A percentile compares a stretch with the other conserved stretches of the same genome.
phyloP scores from a whole-genome alignment of 352 stramenopile species.

The Phytophthora agathidicida region DNA sequence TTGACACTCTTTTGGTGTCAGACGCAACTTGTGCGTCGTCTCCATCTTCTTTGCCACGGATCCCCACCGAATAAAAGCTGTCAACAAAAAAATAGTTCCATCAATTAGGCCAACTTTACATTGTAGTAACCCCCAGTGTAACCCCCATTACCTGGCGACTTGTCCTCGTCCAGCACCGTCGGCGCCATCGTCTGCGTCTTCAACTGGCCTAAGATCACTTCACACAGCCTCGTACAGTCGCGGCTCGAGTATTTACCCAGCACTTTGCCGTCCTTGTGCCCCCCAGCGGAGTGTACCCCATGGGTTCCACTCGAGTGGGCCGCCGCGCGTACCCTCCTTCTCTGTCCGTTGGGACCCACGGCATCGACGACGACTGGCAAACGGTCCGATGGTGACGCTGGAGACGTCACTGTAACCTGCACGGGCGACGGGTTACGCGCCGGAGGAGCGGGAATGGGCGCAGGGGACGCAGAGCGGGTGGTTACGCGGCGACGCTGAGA shows the following conservation, averaged over 20 bases:
- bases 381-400: constrained; percentile 5
- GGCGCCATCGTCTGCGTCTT: constrained; percentile 49
- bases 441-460: constrained; percentile 4
- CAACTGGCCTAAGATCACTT: constrained; percentile 59
- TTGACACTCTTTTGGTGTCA: constrained; percentile 54
- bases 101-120: constrained; percentile 11
- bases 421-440: constrained; percentile 13
- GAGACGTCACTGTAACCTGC: neutral
- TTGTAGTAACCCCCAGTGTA: neutral
- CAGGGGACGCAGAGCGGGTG: constrained; percentile 8
- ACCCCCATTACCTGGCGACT: constrained; percentile 48
- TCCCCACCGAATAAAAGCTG: constrained; percentile 55
- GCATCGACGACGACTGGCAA: neutral
- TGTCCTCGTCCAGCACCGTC: constrained; percentile 45
- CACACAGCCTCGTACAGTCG: constrained; percentile 59
- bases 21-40: constrained; percentile 38
- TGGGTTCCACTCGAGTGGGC: constrained; percentile 7
- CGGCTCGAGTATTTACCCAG: constrained; percentile 54
- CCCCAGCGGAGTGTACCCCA: neutral
- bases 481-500: constrained; percentile 30
- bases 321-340: constrained; percentile 18
- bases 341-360: constrained; percentile 12
- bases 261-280: constrained; percentile 35
- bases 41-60: constrained; percentile 47
- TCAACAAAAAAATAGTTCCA: constrained; percentile 4